Base-by-base conservation (phyloP, 148 eudicot genomes). In the Camellia japonica region DNA sequence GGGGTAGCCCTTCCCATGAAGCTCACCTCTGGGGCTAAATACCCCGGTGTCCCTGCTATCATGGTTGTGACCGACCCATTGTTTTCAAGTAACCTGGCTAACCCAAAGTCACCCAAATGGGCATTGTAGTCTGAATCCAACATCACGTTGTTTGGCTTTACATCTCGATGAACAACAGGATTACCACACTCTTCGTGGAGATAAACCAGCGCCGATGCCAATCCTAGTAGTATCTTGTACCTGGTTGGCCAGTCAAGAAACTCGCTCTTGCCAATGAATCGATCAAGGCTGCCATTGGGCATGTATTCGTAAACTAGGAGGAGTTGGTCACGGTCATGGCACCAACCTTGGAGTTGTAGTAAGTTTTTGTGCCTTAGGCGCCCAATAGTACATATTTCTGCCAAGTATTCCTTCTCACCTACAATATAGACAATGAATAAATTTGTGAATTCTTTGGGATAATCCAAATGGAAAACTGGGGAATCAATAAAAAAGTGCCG, bases 151-250 rank as follows among this genome's bases (percentile, higher is more conserved):
- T 89, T 93, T 2, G 94, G 92, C 82, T 93, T 91, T 76, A 93
- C 91, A 30, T 93, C 97, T 23, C 97, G 80, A 58, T 93, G 97
- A 0, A 91, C 87, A 7, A 93, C 88, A 5, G 89, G 91, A 60
- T 82, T 84, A 4, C 88, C 93, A 81, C 97, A 93, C 83, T 89
- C 97, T 86, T 93, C 94, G 54, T 91, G 94, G 5, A 93, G 93
- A 74, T 93, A 93, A 54, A 88, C 79, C 14, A 93, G 30, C 4
- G 90, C 92, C 0, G 93, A 91, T 60, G 94, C 93, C 46, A 93
- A 74, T 13, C 93, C 94, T 1, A 80, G 71, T 5, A 93, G 82
- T 18, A 93, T 77, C 12, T 87, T 87, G 82, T 78, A 70, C 75
- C 94, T 79, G 2, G 87, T 85, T 20, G 81, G 73, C 88, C 92